Evolutionary conservation across 345 rosid genomes (phyloP), one percentile per base, ranked within the genome.

Genomic region (Isatis tinctoria): DNA sequence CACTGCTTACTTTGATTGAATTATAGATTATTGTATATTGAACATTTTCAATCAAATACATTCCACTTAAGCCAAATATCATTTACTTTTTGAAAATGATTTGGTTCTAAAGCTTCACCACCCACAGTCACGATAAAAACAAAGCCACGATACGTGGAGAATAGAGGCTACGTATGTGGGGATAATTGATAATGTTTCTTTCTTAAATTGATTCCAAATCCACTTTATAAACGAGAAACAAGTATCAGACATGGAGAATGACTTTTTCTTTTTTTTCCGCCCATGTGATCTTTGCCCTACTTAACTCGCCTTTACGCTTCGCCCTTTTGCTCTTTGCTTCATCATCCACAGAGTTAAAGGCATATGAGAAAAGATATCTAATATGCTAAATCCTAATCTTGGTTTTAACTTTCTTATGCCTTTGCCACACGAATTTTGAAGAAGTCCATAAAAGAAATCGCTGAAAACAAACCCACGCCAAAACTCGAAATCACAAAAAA

Each of bases 201-300:
- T 53, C 14, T 40, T 45, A 43, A 33, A 44, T 5, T 32, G 35
- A 64, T 73, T 56, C 39, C 58, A 44, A 11, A 36, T 47, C 24
- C 26, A 12, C 66, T 74, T 66, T 47, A 57, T 1, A 26, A 54
- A 45, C 45, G 14, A 52, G 63, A 73, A 53, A 64, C 47, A 73
- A 45, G 16, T n/a, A 65, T 32, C 49, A 60, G 32, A 20, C 47
- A 66, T n/a, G 16, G 14, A 72, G 41, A 49, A 72, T 43, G 65
- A 66, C 72, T 65, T 74, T 57, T 18, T 66, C 45, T 32, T 4
- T 45, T 56, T 44, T 13, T 30, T n/a, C 60, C 4, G 17, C 45
- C 44, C 78, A 74, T 74, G 78, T 74, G 78, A 67, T 37, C 49
- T 53, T 74, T 59, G 61, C 67, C 67, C 73, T 67, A 67, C 78